Base-by-base conservation (phyloP, 2,329 filamentous ascomycete genomes). In the Metarhizium brunneum region DNA sequence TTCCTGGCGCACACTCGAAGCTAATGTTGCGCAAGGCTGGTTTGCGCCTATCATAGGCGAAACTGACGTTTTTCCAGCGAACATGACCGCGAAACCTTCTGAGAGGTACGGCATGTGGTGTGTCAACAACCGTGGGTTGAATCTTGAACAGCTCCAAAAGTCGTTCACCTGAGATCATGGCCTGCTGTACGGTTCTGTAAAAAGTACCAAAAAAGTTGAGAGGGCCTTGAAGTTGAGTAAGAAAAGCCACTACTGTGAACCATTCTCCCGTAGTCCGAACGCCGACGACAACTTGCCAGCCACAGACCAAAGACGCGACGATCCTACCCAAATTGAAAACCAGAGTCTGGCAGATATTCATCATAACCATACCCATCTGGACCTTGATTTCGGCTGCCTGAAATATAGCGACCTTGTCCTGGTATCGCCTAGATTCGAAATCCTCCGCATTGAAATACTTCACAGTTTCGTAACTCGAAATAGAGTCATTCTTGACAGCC, bases 401-500 rank as follows among this genome's bases (percentile, higher is more conserved):
- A 68, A 85, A 92, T 54, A 81, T 81, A 49, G 75, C 74, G 54
- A 94, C 88, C 30, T 88, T 87, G 48, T 78, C 72, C 50, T 84
- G 80, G 65, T 91, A 92, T 29, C 89, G 81, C 51, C 79, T 75
- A 62, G 90, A 91, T 65, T 94, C 89, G 65, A 88, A 92, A 2
- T 82, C 76, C 65, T 92, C 89, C 7, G 88, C 88, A 63, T 92
- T 92, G 77, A 94, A 94, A 65, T 92, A 92, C 68, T 92, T 94
- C 67, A 92, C 89, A 2, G 88, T 92, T 74, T 99, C 94, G 69
- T 97, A 99, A n/a, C 91, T 95, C 59, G 94, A 91, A 76, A 99
- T 94, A 0, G 94, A 97, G 70, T 99, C 94, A 68, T 96, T 97
- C 73, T 97, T 97, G 63, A 97, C 91, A 6, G 94, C 94, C 71